A percentile compares a stretch with the other conserved stretches of the same genome.
Evolutionary conservation across 495 filamentous ascomycete genomes (phyloP).

Genomic region (Aspergillus taichungensis): DNA sequence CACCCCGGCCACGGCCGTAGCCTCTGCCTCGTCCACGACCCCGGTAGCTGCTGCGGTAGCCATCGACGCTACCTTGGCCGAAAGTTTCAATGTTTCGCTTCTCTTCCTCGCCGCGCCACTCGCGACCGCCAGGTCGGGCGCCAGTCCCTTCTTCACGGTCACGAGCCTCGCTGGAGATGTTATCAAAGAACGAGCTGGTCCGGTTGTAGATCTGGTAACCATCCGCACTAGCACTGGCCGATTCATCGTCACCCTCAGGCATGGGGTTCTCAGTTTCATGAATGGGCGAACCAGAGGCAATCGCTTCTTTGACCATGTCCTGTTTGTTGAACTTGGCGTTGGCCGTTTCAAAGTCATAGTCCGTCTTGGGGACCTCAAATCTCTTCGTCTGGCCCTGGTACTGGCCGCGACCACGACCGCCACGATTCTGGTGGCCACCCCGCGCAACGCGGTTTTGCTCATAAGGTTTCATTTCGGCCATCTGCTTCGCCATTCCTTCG

Average conservation of each 20-base stretch:
- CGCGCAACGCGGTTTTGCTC: conserved; percentile 40
- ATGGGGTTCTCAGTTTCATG: conserved; percentile 39
- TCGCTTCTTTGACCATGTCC: conserved; percentile 84
- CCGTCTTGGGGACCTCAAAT: conserved; percentile 77
- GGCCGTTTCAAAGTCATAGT: conserved; percentile 86
- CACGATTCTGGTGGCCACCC: conserved; percentile 29
- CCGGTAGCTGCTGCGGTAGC: conserved; percentile 65
- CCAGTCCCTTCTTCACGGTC: conserved; percentile 71
- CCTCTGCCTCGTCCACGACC: conserved; percentile 64
- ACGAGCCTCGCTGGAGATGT: conserved; percentile 87
- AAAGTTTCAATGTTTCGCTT: conserved; percentile 98
- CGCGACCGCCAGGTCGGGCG: conserved; percentile 66
- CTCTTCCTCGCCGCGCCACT: conserved; percentile 87
- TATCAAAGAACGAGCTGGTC: conserved; percentile 84
- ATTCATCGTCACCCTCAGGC: conserved; percentile 24
- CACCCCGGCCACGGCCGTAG: conserved; percentile 42
- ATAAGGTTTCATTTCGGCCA: conserved; percentile 78
- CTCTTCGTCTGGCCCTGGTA: conserved; percentile 47
- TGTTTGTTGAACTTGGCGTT: conserved; percentile 99
- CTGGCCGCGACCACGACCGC: conserved; percentile 27
- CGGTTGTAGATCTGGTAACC: conserved; percentile 62
- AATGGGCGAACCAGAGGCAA: conserved; percentile 65
- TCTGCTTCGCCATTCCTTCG: conserved; percentile 73
- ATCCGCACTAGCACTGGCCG: conserved; percentile 27
- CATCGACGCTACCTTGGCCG: conserved; percentile 93